Conservation (phyloP, 441 rosid species). For the Melastoma candidum region DNA sequence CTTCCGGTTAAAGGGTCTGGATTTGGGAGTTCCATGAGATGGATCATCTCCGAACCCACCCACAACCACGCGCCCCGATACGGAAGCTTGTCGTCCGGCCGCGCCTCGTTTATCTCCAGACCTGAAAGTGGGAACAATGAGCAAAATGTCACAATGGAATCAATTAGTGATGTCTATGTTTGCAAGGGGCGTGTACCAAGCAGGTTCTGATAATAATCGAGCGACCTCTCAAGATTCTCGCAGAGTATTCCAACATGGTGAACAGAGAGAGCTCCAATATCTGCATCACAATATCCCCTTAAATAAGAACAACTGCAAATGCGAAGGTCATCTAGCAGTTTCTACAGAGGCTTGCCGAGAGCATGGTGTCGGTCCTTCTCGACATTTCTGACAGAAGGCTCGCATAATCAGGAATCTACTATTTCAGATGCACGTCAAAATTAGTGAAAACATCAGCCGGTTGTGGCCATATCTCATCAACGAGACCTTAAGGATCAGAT, state of each 20-base stretch:
- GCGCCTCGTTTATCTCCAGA: conserved; percentile 85
- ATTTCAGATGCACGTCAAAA: too few relatives aligned
- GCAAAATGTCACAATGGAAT: neutral
- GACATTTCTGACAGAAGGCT: too few relatives aligned
- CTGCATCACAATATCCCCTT: conserved; percentile 24
- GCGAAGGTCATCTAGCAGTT: too few relatives aligned
- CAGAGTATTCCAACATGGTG: conserved; percentile 91
- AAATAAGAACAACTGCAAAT: too few relatives aligned
- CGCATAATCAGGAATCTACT: too few relatives aligned
- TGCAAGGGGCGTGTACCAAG: conserved; percentile 27
- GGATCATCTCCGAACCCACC: conserved; percentile 98
- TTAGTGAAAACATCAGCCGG: too few relatives aligned
- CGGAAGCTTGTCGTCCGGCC: conserved; percentile 92
- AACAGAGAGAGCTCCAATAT: conserved; percentile 68
- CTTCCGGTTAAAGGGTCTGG: conserved; percentile 92
- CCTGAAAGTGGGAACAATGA: conserved; percentile 22
- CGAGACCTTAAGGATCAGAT: too few relatives aligned
- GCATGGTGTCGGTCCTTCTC: too few relatives aligned
- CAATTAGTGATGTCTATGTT: conserved; percentile 1
- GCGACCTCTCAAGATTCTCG: conserved; percentile 73
- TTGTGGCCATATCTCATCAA: too few relatives aligned
- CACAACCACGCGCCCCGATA: conserved; percentile 97
- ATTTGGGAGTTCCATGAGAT: conserved; percentile 94
- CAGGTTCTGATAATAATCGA: conserved; percentile 72
- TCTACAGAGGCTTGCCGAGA: too few relatives aligned